Evolutionary conservation across 2,329 filamentous ascomycete species (phyloP).

Genomic region (Penicillium sp.): DNA sequence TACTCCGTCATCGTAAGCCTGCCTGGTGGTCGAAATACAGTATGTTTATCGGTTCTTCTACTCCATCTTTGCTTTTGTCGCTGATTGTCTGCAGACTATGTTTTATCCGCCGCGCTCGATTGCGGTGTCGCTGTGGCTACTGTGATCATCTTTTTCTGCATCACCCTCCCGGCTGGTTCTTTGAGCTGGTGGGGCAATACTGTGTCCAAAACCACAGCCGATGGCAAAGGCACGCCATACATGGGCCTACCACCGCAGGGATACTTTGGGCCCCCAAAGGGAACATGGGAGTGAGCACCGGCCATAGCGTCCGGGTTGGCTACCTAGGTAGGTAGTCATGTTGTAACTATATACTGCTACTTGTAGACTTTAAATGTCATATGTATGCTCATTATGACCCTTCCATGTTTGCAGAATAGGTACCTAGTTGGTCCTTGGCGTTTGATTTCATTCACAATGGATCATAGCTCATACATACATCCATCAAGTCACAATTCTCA

Average conservation of each 20-base stretch:
- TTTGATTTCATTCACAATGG: not conserved
- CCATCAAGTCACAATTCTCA: not conserved
- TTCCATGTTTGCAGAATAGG: too few relatives aligned
- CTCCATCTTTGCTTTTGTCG: not conserved
- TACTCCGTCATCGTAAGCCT: conserved; percentile 42
- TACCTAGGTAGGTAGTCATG: too few relatives aligned
- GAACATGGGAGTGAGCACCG: conserved; percentile 26
- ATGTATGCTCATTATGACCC: too few relatives aligned
- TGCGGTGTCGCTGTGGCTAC: conserved; percentile 43
- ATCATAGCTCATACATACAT: not conserved
- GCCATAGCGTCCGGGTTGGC: not conserved
- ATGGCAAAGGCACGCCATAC: conserved; percentile 40
- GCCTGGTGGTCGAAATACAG: conserved; percentile 52
- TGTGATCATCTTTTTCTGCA: conserved; percentile 46
- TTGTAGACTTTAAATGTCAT: too few relatives aligned
- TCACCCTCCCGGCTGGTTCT: conserved; percentile 40
- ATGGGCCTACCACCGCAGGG: conserved; percentile 26
- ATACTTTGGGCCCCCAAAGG: conserved; percentile 31
- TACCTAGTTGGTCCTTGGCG: not conserved
- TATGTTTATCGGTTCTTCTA: conserved; percentile 16
- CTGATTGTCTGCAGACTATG: conserved; percentile 34
- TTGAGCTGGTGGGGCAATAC: conserved; percentile 46
- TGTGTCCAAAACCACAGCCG: conserved; percentile 38
- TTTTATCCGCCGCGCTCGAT: conserved; percentile 45
- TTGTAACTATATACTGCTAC: too few relatives aligned